A percentile compares a stretch with the other conserved stretches of the same genome.
Conservation (phyloP, 176 grass and related monocot species). For the Raddia distichophylla region DNA sequence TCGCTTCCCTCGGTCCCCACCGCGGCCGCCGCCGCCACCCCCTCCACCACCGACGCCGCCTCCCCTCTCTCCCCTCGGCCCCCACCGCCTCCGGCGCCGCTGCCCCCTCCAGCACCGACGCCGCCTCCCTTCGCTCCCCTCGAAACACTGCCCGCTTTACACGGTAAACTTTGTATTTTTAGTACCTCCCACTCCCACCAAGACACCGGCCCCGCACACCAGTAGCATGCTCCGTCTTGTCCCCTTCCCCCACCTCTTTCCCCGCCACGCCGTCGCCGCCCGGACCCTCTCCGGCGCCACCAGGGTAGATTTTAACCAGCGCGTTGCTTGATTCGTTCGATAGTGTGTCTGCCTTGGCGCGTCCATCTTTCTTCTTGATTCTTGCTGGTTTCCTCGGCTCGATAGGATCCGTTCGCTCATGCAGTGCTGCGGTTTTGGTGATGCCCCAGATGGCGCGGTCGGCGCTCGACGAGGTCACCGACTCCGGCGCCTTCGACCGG, state of each 20-base stretch:
- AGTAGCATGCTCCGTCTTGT: background rate
- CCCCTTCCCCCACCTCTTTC: background rate
- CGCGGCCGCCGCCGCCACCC: too few species aligned
- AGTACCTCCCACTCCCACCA: too few species aligned
- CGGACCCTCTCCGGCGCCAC: background rate
- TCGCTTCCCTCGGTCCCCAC: too few species aligned
- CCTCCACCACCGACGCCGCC: too few species aligned
- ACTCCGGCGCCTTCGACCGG: slow-evolving; percentile 73
- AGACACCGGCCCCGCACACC: too few species aligned
- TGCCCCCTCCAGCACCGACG: too few species aligned
- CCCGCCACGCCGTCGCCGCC: background rate
- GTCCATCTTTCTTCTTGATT: too few species aligned
- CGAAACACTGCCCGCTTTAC: too few species aligned
- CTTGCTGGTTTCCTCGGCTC: background rate
- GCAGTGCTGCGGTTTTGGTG: slow-evolving; percentile 17
- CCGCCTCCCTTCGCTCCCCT: too few species aligned
- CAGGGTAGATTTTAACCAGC: background rate
- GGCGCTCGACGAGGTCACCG: slow-evolving; percentile 78
- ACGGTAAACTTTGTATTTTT: too few species aligned
- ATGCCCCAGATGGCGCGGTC: slow-evolving; percentile 72
- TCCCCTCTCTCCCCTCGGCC: too few species aligned
- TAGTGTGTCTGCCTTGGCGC: background rate
- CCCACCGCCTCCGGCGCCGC: too few species aligned
- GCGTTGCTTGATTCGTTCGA: background rate
- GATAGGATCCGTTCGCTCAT: background rate